A percentile compares a stretch with the other conserved stretches of the same genome.
Evolutionary conservation across 164 flowering plant genomes (phyloP).

Genomic region (Brasenia schreberi): DNA sequence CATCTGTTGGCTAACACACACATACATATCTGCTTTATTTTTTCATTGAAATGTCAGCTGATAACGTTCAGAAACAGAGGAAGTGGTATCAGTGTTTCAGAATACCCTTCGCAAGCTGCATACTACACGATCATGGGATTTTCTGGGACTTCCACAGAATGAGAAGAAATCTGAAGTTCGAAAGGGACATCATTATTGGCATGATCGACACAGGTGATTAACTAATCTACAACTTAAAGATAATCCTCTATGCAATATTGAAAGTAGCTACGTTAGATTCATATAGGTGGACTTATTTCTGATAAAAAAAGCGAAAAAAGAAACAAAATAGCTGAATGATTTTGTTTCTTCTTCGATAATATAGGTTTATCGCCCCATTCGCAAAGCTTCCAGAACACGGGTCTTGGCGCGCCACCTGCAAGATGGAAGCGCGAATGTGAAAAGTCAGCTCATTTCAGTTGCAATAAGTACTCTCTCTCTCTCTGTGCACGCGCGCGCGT

Average conservation of each 20-base stretch:
- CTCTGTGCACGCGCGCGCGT: not conserved
- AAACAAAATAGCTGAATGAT: no score
- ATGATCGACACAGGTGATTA: conserved; percentile 11
- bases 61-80: conserved; percentile 27
- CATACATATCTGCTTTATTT: no score
- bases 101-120: conserved; percentile 17
- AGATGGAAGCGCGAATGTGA: conserved; percentile 6
- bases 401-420: conserved; percentile 2
- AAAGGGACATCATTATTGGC: conserved; percentile 10
- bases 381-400: conserved; percentile 3
- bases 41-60: no score
- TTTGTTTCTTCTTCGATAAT: no score
- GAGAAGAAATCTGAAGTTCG: conserved; percentile 1
- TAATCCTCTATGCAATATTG: no score
- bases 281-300: no score
- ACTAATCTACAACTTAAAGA: no score
- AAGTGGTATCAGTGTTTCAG: conserved; percentile 56
- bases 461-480: conserved; percentile 5
- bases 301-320: no score
- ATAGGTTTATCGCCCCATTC: conserved; percentile 37
- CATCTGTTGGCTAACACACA: no score
- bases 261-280: no score
- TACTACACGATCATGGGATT: conserved; percentile 17
- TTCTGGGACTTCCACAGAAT: conserved; percentile 5
- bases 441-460: not conserved